A percentile compares a stretch with the other conserved stretches of the same genome.
Evolutionary conservation across 2,329 filamentous ascomycete genomes (phyloP).

Genomic region (Emmonsia crescens): DNA sequence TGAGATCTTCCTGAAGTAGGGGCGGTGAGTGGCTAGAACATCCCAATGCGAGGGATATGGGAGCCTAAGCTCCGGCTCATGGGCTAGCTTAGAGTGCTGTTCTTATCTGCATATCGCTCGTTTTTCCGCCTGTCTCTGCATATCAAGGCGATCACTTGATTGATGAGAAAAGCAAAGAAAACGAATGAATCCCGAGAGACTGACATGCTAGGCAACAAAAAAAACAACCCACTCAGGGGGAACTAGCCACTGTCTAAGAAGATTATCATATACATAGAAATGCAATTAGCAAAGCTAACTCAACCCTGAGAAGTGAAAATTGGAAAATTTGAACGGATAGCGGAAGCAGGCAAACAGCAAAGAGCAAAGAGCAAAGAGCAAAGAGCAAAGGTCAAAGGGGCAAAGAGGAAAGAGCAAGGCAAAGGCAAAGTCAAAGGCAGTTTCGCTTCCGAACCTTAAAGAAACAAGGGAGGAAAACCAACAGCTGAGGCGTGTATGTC

Average conservation of each 20-base stretch:
- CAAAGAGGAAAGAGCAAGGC: background rate
- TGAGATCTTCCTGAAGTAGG: background rate
- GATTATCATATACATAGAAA: background rate
- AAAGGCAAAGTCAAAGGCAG: no score
- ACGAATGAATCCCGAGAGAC: background rate
- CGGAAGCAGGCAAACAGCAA: background rate
- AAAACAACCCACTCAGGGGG: background rate
- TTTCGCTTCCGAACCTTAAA: background rate
- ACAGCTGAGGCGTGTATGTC: background rate
- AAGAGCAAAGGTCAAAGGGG: no score
- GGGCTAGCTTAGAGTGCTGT: background rate
- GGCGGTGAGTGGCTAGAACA: background rate
- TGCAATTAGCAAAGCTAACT: no score
- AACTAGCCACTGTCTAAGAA: background rate
- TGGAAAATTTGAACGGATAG: no score
- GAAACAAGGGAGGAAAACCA: background rate
- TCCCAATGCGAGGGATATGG: no score
- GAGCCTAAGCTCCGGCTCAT: background rate
- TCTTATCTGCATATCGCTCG: background rate
- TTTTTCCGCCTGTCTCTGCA: background rate
- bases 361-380: no score
- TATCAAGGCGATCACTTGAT: background rate
- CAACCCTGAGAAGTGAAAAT: no score
- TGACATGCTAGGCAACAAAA: background rate
- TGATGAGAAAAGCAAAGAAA: background rate